These are phyloP conservation scores for Nemania serpens DNA, from an alignment of 2,329 filamentous ascomycete species.

Conservation along the genomic window DNA sequence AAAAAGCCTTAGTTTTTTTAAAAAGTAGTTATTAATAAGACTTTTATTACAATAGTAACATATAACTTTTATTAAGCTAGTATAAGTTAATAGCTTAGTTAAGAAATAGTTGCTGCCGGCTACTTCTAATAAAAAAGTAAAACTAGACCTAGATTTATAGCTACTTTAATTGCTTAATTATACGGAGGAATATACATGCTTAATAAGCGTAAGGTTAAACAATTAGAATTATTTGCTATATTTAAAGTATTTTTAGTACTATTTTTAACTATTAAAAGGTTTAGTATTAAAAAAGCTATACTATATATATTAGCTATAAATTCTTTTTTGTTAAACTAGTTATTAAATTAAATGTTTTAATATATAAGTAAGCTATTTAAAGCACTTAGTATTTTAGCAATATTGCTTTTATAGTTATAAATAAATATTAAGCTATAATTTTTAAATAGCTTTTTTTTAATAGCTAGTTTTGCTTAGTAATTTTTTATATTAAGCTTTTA, in stretches of 20 bases:
- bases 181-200: neutral
- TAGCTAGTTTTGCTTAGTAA: neutral
- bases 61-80: neutral
- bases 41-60: too few species aligned
- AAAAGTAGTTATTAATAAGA: too few species aligned
- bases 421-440: neutral
- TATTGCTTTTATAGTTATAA: neutral
- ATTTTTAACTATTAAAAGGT: too few species aligned
- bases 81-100: neutral
- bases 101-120: neutral
- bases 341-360: neutral
- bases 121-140: neutral
- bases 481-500: constrained; percentile 18
- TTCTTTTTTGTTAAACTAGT: neutral
- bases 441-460: neutral
- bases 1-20: too few species aligned
- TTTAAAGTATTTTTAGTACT: neutral
- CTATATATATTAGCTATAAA: neutral
- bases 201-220: neutral
- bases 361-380: neutral
- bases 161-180: neutral
- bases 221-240: neutral
- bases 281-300: too few species aligned
- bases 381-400: constrained; percentile 6
- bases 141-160: neutral